Evolutionary conservation across 2,329 filamentous ascomycete species (phyloP), one percentile per base, ranked within the genome.

Genomic region (Lanzia echinophila): DNA sequence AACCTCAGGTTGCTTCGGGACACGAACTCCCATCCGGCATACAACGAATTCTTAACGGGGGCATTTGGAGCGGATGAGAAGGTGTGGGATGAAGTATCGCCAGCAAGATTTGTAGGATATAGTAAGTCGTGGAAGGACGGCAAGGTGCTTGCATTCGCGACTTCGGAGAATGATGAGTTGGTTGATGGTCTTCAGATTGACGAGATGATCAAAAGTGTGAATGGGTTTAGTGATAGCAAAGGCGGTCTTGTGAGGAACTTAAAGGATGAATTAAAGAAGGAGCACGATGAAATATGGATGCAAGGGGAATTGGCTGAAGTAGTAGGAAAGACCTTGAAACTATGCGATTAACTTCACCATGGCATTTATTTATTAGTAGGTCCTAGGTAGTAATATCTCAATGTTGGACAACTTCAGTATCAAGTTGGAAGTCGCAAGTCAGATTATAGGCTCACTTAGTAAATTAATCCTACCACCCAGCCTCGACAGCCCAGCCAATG

Each of bases 1-100:
- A 79, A 86, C 63, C 68, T 90, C 20, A 51, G 36, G 15, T 28
- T 62, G 5, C 55, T 63, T 2, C 49, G 57, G 17, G 59, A 63
- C 2, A 58, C 34, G 6, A 47, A 62, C 34, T 19, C 49, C 3
- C 51, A 59, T 38, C 54, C 60, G 15, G 56, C 49, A n/a, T 64
- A 63, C 34, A 54, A 58, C 6, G 54, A 56, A 1, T 63, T 63
- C 22, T 43, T 60, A 11, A 50, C 38, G 10, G 73, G 73, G 7
- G 75, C 74, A 0, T 68, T 88, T 19, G 67, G 78, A 1, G 55
- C 63, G 8, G 71, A 74, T 45, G 74, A 78, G 41, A 56, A 60
- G 0, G 33, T 51, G 0, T 88, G 84, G 84, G 70, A 72, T 50
- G 68, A 63, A 1, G 79, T 73, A 1, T 56, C 56, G 15, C 59